Base-by-base conservation (phyloP, 2,329 filamentous ascomycete genomes). In the Curvularia hawaiiensis region DNA sequence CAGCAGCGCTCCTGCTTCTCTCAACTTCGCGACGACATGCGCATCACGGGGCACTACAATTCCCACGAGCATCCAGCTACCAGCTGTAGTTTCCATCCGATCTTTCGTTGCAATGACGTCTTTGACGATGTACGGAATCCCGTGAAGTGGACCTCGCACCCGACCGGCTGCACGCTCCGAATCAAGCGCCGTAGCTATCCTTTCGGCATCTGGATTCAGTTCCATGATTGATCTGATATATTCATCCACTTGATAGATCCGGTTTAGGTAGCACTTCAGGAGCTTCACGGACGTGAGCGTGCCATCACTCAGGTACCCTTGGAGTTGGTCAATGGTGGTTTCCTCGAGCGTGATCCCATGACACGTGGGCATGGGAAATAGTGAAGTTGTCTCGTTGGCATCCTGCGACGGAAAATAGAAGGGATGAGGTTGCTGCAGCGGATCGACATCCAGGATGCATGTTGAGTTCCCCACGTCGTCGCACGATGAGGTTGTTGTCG, bases 71-170 rank as follows among this genome's bases (percentile, higher is more conserved):
- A 86, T 86, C 82, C 80, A 88, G 66, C 83, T 86, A 0, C 90
- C 90, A 0, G 89, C 89, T 0, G 90, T 92, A 0, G 89, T 92
- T 69, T 92, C 83, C 82, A 92, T 84, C 50, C 83, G 83, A 70
- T 91, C 89, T 61, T 85, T 86, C 9, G 84, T 86, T 1, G 71
- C 73, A 30, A 75, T 74, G 44, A 73, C 75, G 31, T 92, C 89
- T 75, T 92, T 92, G 62, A 91, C 84, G 2, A 89, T 79, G 70
- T 90, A 90, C 0, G 90, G 90, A 43, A 93, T 90, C 3, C 90
- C 90, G 70, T 92, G 90, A 1, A 93, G 80, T 1, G 85, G 85
- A 1, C 88, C 84, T n/a, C 87, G 83, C 10, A 87, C 72, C 39
- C 77, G 79, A 24, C 87, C 87, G 1, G 76, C 66, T 12, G 71